Evolutionary conservation across 2,329 filamentous ascomycete species (phyloP), one percentile per base, ranked within the genome.

Genomic region (Parafenestella ontariensis): DNA sequence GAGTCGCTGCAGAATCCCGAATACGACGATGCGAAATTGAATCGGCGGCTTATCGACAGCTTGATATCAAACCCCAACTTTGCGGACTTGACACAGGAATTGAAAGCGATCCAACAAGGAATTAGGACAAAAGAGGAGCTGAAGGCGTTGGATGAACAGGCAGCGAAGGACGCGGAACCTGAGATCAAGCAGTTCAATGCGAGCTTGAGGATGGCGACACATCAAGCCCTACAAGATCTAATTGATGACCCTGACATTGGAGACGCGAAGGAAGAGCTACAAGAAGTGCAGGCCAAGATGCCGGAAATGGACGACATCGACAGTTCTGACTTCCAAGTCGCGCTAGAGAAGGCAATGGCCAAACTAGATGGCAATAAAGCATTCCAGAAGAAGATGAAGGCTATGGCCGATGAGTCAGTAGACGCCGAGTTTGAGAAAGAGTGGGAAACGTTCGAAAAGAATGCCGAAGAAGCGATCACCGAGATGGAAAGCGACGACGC

Each of bases 61-160:
- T 46, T 74, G n/a, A 65, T 74, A 26, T 20, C 46, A 15, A 59
- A 74, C 37, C 72, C 71, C 9, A 66, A 64, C 10, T 73, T 72
- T 46, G 63, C 61, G 9, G 63, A 71, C 28, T 39, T 74, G 43
- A 56, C 66, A 4, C 59, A 70, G 13, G 64, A 65, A 39, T 56
- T 74, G 31, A 62, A 62, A 44, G 62, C 64, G 8, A 64, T 74
- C 41, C 74, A 70, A 52, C 40, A 50, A 17, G 46, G 49, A 23
- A 63, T 72, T 36, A 56, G 58, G 52, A 54, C 61, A 2, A 62
- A 53, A 23, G 61, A 61, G 33, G 63, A 71, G 46, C 28, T 53
- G 9, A 41, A 44, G 24, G 52, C 46, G 8, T 13, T 59, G 13
- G 59, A 66, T 13, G 41, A 59, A 33, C 34, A 53, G 49, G 36